Evolutionary conservation across 179 eudicot genomes (phyloP).

Genomic region (Patellifolia procumbens): DNA sequence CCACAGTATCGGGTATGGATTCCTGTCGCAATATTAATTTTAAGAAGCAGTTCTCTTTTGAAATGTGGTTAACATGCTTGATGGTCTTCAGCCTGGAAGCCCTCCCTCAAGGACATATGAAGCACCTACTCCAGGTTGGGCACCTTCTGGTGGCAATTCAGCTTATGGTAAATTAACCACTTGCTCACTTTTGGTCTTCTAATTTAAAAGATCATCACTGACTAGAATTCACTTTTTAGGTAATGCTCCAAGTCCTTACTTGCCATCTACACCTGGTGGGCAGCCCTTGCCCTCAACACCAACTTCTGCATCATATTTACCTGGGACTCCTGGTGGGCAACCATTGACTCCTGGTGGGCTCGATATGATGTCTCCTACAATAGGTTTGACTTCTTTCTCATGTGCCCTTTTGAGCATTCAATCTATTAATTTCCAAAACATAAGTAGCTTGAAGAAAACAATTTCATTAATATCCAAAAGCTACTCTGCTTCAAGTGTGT

Average conservation of each 20-base stretch:
- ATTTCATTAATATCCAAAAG: too few species aligned
- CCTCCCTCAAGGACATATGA: conserved; percentile 89
- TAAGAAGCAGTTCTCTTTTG: not conserved
- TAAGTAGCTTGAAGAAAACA: too few species aligned
- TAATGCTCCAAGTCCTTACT: conserved; percentile 97
- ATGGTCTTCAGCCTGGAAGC: conserved; percentile 72
- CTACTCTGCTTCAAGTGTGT: too few species aligned
- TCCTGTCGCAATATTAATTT: not conserved
- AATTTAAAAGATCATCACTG: not conserved
- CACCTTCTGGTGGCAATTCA: conserved; percentile 75
- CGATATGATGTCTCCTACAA: conserved; percentile 95
- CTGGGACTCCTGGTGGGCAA: conserved; percentile 99
- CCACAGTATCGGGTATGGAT: conserved; percentile 84
- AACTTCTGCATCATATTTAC: conserved; percentile 82
- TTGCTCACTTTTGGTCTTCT: not conserved
- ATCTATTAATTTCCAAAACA: too few species aligned
- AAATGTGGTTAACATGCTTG: conserved; percentile 7
- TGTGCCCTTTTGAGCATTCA: not conserved
- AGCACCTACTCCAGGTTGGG: conserved; percentile 98
- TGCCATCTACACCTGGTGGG: conserved; percentile 97
- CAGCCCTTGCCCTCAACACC: conserved; percentile 97
- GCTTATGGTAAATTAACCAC: conserved; percentile 63
- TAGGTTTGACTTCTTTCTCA: conserved; percentile 47
- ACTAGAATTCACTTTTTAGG: conserved; percentile 42
- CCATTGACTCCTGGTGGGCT: conserved; percentile 99